Percentiles rank a stretch among this genome's conserved stretches.
phyloP scores from a whole-genome alignment of 2,329 filamentous ascomycete genomes.

The Colletotrichum lini region DNA sequence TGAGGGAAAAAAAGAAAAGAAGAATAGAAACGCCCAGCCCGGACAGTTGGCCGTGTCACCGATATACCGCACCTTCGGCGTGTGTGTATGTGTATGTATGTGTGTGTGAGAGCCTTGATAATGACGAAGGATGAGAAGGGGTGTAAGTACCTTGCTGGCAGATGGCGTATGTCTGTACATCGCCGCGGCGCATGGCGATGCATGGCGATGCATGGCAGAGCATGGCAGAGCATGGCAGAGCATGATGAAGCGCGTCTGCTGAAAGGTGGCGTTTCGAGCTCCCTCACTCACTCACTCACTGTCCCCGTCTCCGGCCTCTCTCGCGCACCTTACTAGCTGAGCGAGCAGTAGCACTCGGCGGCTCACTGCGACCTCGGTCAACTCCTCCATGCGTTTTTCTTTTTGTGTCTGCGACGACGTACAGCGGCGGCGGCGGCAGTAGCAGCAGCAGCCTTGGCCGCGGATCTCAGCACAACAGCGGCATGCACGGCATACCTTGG shows the following conservation, averaged over 20 bases:
- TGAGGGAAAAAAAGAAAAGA: no score
- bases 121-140: neutral
- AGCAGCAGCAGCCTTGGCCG: no score
- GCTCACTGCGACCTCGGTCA: no score
- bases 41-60: neutral
- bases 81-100: neutral
- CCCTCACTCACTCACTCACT: no score
- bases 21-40: no score
- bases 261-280: neutral
- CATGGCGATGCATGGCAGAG: neutral
- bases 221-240: neutral
- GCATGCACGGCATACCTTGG: neutral
- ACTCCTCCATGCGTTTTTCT: no score
- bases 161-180: no score
- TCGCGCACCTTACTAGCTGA: conserved; percentile 1
- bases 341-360: no score
- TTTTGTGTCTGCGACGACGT: neutral
- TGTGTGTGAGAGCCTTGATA: neutral
- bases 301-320: neutral
- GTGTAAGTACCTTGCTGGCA: neutral
- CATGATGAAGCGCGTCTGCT: neutral
- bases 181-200: neutral
- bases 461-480: neutral
- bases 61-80: neutral
- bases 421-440: neutral